Evolutionary conservation across 345 rosid species (phyloP).

Genomic region (Nephelium lappaceum): DNA sequence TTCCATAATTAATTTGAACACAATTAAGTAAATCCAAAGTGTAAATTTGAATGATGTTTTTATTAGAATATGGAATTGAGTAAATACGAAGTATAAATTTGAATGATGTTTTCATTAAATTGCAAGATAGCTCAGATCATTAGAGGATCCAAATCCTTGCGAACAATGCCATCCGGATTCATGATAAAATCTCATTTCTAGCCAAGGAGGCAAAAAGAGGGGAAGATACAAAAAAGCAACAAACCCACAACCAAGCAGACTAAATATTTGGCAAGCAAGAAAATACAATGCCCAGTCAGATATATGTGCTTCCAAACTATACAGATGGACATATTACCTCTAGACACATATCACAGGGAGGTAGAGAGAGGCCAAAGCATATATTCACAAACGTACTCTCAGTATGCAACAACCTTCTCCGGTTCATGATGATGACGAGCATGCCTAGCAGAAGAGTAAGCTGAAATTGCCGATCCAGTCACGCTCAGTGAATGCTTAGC

Average conservation of each 20-base stretch:
- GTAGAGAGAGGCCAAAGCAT: background rate
- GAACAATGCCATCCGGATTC: background rate
- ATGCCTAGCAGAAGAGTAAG: constrained; percentile 40
- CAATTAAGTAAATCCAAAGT: no score
- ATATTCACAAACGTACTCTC: background rate
- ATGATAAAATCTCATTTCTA: no score
- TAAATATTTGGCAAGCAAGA: background rate
- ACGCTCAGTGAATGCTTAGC: constrained; percentile 59
- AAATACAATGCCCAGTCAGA: background rate
- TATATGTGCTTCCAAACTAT: background rate
- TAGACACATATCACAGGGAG: background rate
- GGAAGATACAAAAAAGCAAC: background rate
- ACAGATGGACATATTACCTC: constrained; percentile 4
- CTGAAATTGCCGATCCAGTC: constrained; percentile 67
- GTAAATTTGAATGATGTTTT: no score
- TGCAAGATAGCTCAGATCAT: no score
- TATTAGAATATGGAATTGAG: no score
- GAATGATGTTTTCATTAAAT: no score
- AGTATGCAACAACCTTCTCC: constrained; percentile 20
- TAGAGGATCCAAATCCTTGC: background rate
- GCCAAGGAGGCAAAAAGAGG: background rate
- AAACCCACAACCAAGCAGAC: constrained; percentile 5
- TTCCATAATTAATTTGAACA: no score
- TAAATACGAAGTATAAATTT: no score
- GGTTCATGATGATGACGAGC: constrained; percentile 27